Evolutionary conservation across 1,139 yeast species (phyloP).

Genomic region (Hanseniaspora uvarum): DNA sequence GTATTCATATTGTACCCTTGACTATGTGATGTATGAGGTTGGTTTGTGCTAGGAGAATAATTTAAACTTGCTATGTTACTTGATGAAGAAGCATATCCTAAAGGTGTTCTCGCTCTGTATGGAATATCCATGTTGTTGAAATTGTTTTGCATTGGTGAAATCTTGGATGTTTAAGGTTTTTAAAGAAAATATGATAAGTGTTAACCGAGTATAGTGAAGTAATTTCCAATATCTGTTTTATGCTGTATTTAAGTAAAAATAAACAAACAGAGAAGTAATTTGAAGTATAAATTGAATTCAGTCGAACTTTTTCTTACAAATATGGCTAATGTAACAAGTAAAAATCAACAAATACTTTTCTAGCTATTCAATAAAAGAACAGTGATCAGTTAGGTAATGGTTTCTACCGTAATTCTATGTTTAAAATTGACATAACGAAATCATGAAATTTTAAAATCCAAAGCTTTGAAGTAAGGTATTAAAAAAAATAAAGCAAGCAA

Average conservation of each 20-base stretch:
- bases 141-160: not conserved
- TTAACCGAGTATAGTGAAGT: too few relatives aligned
- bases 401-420: not conserved
- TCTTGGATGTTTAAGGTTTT: too few relatives aligned
- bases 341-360: too few relatives aligned
- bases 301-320: not conserved
- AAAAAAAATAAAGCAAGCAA: not conserved
- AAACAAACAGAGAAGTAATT: not conserved
- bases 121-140: conserved; percentile 3
- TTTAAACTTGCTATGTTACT: conserved; percentile 6
- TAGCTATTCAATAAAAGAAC: not conserved
- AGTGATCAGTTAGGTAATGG: not conserved
- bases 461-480: too few relatives aligned
- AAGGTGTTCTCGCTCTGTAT: conserved; percentile 12
- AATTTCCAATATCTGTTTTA: too few relatives aligned
- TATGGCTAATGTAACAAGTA: not conserved
- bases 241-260: not conserved
- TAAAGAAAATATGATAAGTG: not conserved
- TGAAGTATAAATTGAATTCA: not conserved
- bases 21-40: not conserved
- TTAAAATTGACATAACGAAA: too few relatives aligned
- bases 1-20: not conserved
- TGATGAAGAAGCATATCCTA: conserved; percentile 16
- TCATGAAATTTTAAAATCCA: too few relatives aligned
- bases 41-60: not conserved